A percentile compares a stretch with the other conserved stretches of the same genome.
phyloP scores from a whole-genome alignment of 345 rosid genomes.

The Camelina sativa region DNA sequence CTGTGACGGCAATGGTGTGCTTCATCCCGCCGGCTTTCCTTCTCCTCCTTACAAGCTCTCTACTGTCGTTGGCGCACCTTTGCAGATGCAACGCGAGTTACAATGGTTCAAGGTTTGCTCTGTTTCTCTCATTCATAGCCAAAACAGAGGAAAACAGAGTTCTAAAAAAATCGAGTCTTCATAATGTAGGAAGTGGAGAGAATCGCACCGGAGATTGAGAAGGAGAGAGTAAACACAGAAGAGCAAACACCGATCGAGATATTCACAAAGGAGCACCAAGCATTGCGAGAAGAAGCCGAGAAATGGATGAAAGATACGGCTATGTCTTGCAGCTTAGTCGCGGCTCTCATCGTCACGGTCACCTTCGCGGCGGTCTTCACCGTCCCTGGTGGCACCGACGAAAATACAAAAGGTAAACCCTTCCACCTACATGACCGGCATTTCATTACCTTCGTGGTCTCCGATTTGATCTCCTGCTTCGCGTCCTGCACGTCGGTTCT shows the following conservation, averaged over 20 bases:
- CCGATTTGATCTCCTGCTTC: conserved; percentile 45
- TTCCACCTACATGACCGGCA: neutral
- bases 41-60: conserved; percentile 34
- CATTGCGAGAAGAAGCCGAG: conserved; percentile 36
- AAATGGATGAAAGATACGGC: conserved; percentile 53
- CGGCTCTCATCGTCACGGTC: conserved; percentile 45
- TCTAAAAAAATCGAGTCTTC: neutral
- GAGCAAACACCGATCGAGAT: conserved; percentile 43
- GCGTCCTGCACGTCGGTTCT: conserved; percentile 38
- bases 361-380: conserved; percentile 50
- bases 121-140: neutral
- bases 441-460: conserved; percentile 39
- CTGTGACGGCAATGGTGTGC: conserved; percentile 29
- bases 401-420: conserved; percentile 18
- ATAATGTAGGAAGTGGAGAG: conserved; percentile 41
- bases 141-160: neutral
- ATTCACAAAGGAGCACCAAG: conserved; percentile 39
- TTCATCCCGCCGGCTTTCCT: conserved; percentile 43
- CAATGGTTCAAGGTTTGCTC: conserved; percentile 47
- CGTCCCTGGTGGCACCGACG: conserved; percentile 43
- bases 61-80: conserved; percentile 32
- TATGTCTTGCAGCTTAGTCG: conserved; percentile 40
- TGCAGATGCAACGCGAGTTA: conserved; percentile 46
- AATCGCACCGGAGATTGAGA: conserved; percentile 31
- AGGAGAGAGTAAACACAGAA: conserved; percentile 26